Percentiles rank a stretch among this genome's conserved stretches.
These are phyloP conservation scores for Metschnikowia vanudenii DNA, from an alignment of 805 yeast genomes.

Conservation along the genomic window DNA sequence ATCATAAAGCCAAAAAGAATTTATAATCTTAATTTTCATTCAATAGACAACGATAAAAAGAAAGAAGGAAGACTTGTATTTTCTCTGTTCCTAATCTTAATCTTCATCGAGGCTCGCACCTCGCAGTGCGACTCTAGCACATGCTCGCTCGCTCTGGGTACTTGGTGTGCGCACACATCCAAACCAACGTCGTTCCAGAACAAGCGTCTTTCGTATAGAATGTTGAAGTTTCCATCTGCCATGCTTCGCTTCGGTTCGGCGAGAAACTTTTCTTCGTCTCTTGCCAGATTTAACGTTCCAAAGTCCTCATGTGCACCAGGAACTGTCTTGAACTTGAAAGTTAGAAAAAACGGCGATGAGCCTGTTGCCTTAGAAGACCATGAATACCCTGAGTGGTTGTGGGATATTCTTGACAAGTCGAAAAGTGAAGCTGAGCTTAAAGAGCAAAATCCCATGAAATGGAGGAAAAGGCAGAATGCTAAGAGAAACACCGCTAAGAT, in stretches of 20 bases:
- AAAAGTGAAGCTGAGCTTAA: conserved; percentile 57
- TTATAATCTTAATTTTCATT: too few species aligned
- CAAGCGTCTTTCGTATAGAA: background rate
- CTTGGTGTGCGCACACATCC: conserved; percentile 2
- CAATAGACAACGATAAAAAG: too few species aligned
- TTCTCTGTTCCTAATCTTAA: too few species aligned
- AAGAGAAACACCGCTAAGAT: conserved; percentile 65
- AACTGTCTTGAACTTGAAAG: conserved; percentile 65
- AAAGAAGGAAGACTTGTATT: too few species aligned
- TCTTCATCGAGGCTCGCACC: background rate
- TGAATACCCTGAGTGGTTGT: conserved; percentile 94
- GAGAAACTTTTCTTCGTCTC: conserved; percentile 14
- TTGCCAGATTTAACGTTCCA: conserved; percentile 6
- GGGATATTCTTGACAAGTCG: conserved; percentile 74
- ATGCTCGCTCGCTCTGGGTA: background rate
- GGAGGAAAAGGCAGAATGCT: conserved; percentile 66
- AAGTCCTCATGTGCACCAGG: conserved; percentile 67
- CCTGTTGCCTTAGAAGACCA: conserved; percentile 83
- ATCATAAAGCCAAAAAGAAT: too few species aligned
- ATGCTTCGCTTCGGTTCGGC: conserved; percentile 11
- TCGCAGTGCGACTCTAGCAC: background rate
- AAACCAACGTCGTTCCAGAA: background rate
- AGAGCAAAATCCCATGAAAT: conserved; percentile 59
- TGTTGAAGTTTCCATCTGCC: conserved; percentile 9
- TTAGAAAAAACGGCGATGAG: conserved; percentile 79